Conservation (phyloP, 371 early-diverging fungal species). For the Dinochytrium kinnereticum region DNA sequence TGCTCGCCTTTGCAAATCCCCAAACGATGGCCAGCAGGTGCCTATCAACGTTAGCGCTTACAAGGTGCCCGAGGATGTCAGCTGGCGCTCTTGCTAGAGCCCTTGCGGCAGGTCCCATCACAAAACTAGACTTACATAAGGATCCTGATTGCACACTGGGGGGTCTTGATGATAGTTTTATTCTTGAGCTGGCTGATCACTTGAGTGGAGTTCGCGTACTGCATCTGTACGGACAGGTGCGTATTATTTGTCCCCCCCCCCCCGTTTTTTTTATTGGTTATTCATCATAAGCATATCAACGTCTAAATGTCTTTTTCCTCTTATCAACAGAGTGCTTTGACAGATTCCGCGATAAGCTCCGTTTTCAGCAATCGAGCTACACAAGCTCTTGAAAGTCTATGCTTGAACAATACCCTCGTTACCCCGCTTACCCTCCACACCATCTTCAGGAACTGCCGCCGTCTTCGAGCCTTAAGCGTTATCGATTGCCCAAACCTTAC, state of each 20-base stretch:
- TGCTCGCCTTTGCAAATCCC: conserved; percentile 31
- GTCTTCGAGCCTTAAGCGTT: conserved; percentile 30
- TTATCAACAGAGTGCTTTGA: conserved; percentile 15
- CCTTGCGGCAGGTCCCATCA: conserved; percentile 27
- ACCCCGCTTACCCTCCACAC: conserved; percentile 24
- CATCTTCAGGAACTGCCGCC: conserved; percentile 11
- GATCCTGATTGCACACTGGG: conserved; percentile 46
- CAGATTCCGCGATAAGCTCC: conserved; percentile 11
- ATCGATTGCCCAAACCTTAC: conserved; percentile 24
- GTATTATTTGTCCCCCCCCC: conserved; percentile 14
- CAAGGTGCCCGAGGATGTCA: conserved; percentile 42
- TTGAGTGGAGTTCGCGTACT: conserved; percentile 32
- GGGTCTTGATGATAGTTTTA: conserved; percentile 32
- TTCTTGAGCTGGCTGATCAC: conserved; percentile 22
- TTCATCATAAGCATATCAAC: no score
- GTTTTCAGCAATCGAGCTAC: conserved; percentile 2
- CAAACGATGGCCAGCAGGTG: background rate
- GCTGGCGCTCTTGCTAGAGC: conserved; percentile 29
- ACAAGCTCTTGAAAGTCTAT: conserved; percentile 30
- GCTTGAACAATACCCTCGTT: conserved; percentile 37
- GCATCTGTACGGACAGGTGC: conserved; percentile 49
- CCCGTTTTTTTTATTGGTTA: conserved; percentile 6
- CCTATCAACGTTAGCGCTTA: conserved; percentile 41
- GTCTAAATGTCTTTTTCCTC: no score
- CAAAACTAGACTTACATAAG: conserved; percentile 49